Percentiles rank a stretch among this genome's conserved stretches.
Evolutionary conservation across 441 rosid genomes (phyloP).

Genomic region (Pelargonium cotyledonis): DNA sequence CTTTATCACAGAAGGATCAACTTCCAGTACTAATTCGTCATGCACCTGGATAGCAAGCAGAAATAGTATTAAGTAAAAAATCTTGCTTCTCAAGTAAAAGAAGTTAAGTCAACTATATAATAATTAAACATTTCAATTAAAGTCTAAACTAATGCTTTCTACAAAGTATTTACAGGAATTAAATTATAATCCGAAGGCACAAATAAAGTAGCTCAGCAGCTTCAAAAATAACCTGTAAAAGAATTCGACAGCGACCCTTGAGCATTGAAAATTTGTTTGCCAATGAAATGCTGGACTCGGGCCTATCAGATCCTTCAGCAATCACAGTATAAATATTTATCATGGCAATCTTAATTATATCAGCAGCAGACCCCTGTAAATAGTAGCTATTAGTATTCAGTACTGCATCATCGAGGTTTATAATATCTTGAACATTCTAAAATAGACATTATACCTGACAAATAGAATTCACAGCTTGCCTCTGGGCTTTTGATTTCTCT

Average conservation of each 20-base stretch:
- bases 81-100: background rate
- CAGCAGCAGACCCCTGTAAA: constrained; percentile 94
- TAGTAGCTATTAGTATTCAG: constrained; percentile 18
- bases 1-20: constrained; percentile 58
- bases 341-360: constrained; percentile 95
- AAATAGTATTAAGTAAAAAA: constrained; percentile 6
- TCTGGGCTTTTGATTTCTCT: constrained; percentile 89
- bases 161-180: background rate
- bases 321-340: constrained; percentile 56
- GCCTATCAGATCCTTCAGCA: constrained; percentile 35
- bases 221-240: constrained; percentile 62
- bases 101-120: too few relatives aligned
- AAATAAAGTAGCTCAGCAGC: constrained; percentile 2
- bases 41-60: constrained; percentile 50
- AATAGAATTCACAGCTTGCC: constrained; percentile 97
- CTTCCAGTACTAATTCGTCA: constrained; percentile 92
- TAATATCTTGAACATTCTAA: constrained; percentile 6
- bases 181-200: background rate
- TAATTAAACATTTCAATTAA: too few relatives aligned
- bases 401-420: constrained; percentile 10
- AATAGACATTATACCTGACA: constrained; percentile 59
- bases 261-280: constrained; percentile 52
- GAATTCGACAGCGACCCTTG: constrained; percentile 71
- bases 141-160: background rate
- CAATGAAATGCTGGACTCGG: constrained; percentile 36